These are phyloP conservation scores for Scutellaria galericulata DNA, from an alignment of 257 asterid genomes.

Conservation along the genomic window DNA sequence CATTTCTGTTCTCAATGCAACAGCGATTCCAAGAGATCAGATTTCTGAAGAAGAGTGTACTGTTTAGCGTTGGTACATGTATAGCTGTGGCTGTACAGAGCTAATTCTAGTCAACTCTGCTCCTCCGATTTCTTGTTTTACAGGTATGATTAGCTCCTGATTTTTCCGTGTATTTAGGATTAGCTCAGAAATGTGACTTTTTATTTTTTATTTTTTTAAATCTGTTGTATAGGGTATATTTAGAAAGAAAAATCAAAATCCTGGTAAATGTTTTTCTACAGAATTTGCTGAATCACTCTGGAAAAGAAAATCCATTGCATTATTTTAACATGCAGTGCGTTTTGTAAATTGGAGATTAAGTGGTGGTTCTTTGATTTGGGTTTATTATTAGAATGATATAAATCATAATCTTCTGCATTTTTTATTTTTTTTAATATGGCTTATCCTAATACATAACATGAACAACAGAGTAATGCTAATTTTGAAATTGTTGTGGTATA, in stretches of 20 bases:
- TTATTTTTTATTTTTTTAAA: neutral
- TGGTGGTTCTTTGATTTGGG: neutral
- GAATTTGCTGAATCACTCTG: neutral
- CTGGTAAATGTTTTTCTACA: slow-evolving; percentile 6
- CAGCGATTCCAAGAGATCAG: neutral
- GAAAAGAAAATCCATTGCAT: neutral
- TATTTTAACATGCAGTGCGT: slow-evolving; percentile 1
- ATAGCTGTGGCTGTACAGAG: slow-evolving; percentile 27
- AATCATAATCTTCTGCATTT: neutral
- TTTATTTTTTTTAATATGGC: neutral
- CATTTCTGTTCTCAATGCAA: neutral
- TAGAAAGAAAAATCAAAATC: neutral
- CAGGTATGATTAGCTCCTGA: slow-evolving; percentile 40
- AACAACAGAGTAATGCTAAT: neutral
- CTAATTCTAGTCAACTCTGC: slow-evolving; percentile 24
- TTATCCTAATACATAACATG: neutral
- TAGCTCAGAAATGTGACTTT: neutral
- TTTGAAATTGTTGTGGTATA: slow-evolving; percentile 3
- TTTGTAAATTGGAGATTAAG: neutral
- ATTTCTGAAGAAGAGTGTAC: neutral
- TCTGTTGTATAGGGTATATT: neutral
- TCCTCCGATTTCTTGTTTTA: slow-evolving; percentile 5
- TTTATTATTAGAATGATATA: neutral
- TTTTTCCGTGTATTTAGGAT: slow-evolving; percentile 10
- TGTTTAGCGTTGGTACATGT: neutral